Evolutionary conservation across 129 eudicot species (phyloP).

Genomic region (Escallonia rubra): DNA sequence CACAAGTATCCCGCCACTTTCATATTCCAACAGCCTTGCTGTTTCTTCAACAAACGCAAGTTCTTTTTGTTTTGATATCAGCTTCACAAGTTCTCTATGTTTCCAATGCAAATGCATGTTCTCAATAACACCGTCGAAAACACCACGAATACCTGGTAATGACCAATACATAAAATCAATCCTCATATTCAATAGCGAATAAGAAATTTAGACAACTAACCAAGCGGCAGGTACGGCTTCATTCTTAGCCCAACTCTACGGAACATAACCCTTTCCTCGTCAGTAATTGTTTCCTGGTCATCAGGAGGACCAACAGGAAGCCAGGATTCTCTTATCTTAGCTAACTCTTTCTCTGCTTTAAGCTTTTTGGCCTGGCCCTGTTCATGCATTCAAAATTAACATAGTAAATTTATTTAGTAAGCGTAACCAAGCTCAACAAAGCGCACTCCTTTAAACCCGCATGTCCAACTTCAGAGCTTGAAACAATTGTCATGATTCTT

Average conservation of each 20-base stretch:
- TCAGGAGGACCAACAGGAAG: constrained; percentile 80
- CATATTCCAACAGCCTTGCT: constrained; percentile 82
- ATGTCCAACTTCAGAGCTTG: too few relatives aligned
- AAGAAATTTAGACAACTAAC: constrained; percentile 33
- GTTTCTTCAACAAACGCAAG: constrained; percentile 88
- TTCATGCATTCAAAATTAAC: constrained; percentile 17
- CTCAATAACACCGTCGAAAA: constrained; percentile 96
- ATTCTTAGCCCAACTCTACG: constrained; percentile 85
- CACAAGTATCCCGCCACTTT: constrained; percentile 92
- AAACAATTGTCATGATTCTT: too few relatives aligned
- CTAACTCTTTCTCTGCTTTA: constrained; percentile 78
- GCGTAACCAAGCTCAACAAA: too few relatives aligned
- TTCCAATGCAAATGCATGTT: constrained; percentile 99
- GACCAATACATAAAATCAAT: constrained; percentile 16
- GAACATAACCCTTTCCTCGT: constrained; percentile 87
- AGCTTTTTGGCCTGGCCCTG: constrained; percentile 83
- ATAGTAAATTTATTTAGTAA: too few relatives aligned
- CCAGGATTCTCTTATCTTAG: constrained; percentile 84
- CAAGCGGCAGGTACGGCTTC: constrained; percentile 96
- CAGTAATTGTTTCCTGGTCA: constrained; percentile 92
- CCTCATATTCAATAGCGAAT: constrained; percentile 3
- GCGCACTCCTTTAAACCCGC: too few relatives aligned
- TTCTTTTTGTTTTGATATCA: constrained; percentile 83
- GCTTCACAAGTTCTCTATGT: constrained; percentile 92
- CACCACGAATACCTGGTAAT: constrained; percentile 88